phyloP scores from a whole-genome alignment of 2,329 filamentous ascomycete genomes.

The Fusarium cicatricum region DNA sequence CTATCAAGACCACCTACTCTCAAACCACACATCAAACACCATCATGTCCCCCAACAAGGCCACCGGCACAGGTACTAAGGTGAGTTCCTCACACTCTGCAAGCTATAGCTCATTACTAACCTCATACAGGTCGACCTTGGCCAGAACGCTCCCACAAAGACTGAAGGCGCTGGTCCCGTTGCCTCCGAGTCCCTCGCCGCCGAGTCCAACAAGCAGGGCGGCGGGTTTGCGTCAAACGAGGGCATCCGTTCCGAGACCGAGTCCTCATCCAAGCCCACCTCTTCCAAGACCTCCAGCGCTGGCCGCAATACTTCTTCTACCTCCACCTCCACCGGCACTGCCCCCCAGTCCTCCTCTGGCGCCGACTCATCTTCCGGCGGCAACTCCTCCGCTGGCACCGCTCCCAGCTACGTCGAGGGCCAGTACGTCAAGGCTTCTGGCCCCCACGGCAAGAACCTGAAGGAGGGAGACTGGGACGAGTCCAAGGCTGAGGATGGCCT shows the following conservation, averaged over 20 bases:
- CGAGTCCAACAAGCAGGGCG: conserved; percentile 69
- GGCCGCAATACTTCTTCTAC: not conserved
- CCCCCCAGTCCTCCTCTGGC: conserved; percentile 6
- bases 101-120: conserved; percentile 4
- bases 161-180: conserved; percentile 71
- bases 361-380: conserved; percentile 11
- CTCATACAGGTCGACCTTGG: conserved; percentile 55
- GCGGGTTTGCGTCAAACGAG: conserved; percentile 68
- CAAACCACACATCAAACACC: not conserved
- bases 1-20: not conserved
- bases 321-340: conserved; percentile 9
- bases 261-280: not conserved
- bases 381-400: conserved; percentile 37
- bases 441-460: conserved; percentile 55
- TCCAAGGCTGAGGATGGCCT: conserved; percentile 47
- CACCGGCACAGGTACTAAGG: conserved; percentile 37
- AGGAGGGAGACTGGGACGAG: conserved; percentile 48
- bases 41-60: conserved; percentile 33
- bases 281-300: not conserved
- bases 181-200: conserved; percentile 77
- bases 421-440: conserved; percentile 45
- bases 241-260: conserved; percentile 48
- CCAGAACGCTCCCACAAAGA: conserved; percentile 57
- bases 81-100: conserved; percentile 3
- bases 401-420: conserved; percentile 51